Evolutionary conservation across 768 basidiomycete species (phyloP), one percentile per base, ranked within the genome.

Genomic region (Lactarius quietus): DNA sequence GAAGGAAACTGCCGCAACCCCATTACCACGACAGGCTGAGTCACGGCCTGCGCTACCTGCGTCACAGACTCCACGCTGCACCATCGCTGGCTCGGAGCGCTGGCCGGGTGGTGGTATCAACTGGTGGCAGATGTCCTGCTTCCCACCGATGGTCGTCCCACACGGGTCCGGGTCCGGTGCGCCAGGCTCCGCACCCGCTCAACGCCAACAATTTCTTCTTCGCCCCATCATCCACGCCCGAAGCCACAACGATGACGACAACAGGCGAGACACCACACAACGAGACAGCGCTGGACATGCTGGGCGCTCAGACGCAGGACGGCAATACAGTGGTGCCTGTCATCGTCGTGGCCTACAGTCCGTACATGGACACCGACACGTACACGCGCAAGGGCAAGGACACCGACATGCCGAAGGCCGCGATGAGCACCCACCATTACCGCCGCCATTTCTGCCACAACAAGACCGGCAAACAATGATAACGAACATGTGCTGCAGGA

Each of bases 91-190:
- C 20, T 75, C 76, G 4, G 79, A 80, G 68, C 79, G 73, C 57
- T 73, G 75, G 20, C 76, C 78, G 20, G 78, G 79, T 43, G 76
- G 76, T 35, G 80, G 81, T n/a, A 79, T 92, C 63, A 92, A 92
- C 72, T 89, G 90, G 85, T 92, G 91, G 91, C 79, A 90, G 62
- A 75, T 91, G 70, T 91, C 91, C 72, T 83, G 90, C n/a, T 92
- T 92, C 78, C 88, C 88, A 9, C 81, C 89, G 43, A 87, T 91
- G 68, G 69, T 76, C 17, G 78, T 82, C n/a, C 74, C 80, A 9
- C 72, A 71, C 33, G 33, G 4, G 8, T 8, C 3, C 38, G 69
- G 69, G 61, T 29, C 31, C 51, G 48, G 45, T 23, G 41, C 35
- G 15, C 63, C 58, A 17, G 33, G 9, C 17, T 20, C 59, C 20